A percentile compares a stretch with the other conserved stretches of the same genome.
Conservation (phyloP, 768 basidiomycete species). For the Tylopilus cervinicoccineus region DNA sequence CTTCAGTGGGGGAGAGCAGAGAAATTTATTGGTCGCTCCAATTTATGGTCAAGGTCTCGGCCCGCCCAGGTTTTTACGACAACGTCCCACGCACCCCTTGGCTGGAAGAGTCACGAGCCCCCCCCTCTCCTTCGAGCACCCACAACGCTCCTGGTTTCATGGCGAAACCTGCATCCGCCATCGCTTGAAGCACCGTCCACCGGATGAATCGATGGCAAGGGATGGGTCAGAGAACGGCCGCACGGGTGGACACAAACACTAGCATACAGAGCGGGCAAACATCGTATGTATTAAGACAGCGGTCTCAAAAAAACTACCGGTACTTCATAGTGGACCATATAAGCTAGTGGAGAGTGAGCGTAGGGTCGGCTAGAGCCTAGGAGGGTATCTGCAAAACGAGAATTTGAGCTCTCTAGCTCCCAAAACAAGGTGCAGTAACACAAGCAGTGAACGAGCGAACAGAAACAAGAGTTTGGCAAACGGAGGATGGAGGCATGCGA, state of each 20-base stretch:
- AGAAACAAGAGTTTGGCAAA: conserved; percentile 2
- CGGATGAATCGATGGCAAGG: too few relatives aligned
- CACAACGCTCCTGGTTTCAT: too few relatives aligned
- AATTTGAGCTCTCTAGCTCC: conserved; percentile 22
- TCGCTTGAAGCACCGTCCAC: too few relatives aligned
- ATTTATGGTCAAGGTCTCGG: conserved; percentile 18
- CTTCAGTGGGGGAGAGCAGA: conserved; percentile 9
- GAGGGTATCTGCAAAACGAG: conserved; percentile 31
- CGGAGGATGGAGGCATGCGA: conserved; percentile 4
- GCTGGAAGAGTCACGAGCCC: too few relatives aligned
- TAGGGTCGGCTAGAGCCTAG: conserved; percentile 4
- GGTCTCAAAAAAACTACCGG: conserved; percentile 20
- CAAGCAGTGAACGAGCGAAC: conserved; percentile 23
- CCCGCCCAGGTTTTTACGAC: conserved; percentile 4
- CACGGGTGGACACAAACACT: too few relatives aligned
- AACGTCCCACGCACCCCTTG: background rate
- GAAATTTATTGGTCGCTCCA: conserved; percentile 15
- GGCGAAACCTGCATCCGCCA: too few relatives aligned
- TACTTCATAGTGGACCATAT: conserved; percentile 33
- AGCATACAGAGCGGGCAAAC: conserved; percentile 2
- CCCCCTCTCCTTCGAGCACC: too few relatives aligned
- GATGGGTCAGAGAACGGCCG: too few relatives aligned
- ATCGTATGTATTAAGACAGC: conserved; percentile 26
- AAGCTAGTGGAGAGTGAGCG: conserved; percentile 27
- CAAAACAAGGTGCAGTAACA: conserved; percentile 29